phyloP scores from a whole-genome alignment of 2,329 filamentous ascomycete species.

The Verticillium dahliae region DNA sequence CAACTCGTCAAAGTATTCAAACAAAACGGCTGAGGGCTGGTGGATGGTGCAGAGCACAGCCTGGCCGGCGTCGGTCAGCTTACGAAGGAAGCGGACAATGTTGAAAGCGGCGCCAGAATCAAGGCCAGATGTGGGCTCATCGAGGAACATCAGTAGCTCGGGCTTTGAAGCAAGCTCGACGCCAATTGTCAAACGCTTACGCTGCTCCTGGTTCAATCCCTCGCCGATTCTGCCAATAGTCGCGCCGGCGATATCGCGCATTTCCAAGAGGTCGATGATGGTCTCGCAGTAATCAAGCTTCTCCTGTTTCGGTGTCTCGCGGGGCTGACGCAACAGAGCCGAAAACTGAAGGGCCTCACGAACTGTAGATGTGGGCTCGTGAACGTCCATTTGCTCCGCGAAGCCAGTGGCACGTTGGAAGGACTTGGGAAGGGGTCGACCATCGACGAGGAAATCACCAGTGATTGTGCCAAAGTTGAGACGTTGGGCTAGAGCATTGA shows the following conservation, averaged over 20 bases:
- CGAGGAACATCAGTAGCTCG: slow-evolving; percentile 57
- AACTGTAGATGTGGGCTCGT: slow-evolving; percentile 60
- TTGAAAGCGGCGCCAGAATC: slow-evolving; percentile 54
- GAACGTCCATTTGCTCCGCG: slow-evolving; percentile 59
- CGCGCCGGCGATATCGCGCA: slow-evolving; percentile 60
- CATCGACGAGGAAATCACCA: slow-evolving; percentile 76
- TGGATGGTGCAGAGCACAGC: slow-evolving; percentile 36
- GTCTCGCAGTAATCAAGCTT: slow-evolving; percentile 64
- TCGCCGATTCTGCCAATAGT: slow-evolving; percentile 53
- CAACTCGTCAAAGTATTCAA: slow-evolving; percentile 12
- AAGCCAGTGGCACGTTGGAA: slow-evolving; percentile 78
- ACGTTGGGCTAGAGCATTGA: slow-evolving; percentile 68
- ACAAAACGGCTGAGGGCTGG: slow-evolving; percentile 12
- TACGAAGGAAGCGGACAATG: slow-evolving; percentile 55
- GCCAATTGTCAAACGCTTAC: slow-evolving; percentile 49
- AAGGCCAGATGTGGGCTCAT: slow-evolving; percentile 54
- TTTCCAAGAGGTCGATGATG: slow-evolving; percentile 62
- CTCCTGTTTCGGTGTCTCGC: slow-evolving; percentile 48
- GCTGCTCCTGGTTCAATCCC: slow-evolving; percentile 55
- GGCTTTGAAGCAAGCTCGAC: slow-evolving; percentile 52
- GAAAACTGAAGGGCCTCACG: slow-evolving; percentile 61
- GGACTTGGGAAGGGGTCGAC: slow-evolving; percentile 61
- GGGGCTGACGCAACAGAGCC: slow-evolving; percentile 55
- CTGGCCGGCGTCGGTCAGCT: slow-evolving; percentile 53
- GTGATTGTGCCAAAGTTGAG: slow-evolving; percentile 70